Base-by-base conservation (phyloP, 1,284 basidiomycete species). In the Puccinia hordei region DNA sequence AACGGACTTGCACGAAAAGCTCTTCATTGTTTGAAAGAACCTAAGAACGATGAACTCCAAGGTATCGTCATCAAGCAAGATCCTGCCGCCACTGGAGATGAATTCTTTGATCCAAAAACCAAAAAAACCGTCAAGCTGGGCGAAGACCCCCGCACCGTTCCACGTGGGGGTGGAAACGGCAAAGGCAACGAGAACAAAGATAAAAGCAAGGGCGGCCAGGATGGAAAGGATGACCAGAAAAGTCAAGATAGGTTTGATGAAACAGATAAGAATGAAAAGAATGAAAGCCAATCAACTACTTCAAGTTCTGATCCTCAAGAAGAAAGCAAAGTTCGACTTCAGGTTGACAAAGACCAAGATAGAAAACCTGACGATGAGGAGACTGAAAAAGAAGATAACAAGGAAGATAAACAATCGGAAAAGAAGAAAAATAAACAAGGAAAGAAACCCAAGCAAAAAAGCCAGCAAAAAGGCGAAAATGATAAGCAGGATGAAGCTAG, bases 351-450 rank as follows among this genome's bases (percentile, higher is more conserved):
- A n/a, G n/a, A n/a, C n/a, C n/a, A n/a, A n/a, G n/a, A n/a, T n/a
- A n/a, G 35, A 35, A 2, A 35, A 61, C 3, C 5, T 22, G 59
- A 27, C 30, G 2, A 35, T 1, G 30, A 17, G 10, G 30, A 35
- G 10, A 1, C 33, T 15, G 17, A 33, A 17, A 61, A 35, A 6
- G 33, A 33, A 19, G 81, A 74, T 44, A 80, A 80, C 10, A 33
- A 55, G 9, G 13, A 35, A 35, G n/a, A 33, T 10, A 19, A 61
- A 35, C 5, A 57, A 5, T 5, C 4, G 19, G n/a, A 57, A 6
- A 35, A 61, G n/a, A 76, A 80, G 44, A 74, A 80, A n/a, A 63
- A 75, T 2, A 75, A 80, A 73, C 71, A 79, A 22, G 79, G 71
- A 17, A 61, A 76, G 27, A 72, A 78, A 12, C 57, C 69, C 33